Evolutionary conservation across 805 yeast species (phyloP), one percentile per base, ranked within the genome.

Genomic region (Clavispora fructus): DNA sequence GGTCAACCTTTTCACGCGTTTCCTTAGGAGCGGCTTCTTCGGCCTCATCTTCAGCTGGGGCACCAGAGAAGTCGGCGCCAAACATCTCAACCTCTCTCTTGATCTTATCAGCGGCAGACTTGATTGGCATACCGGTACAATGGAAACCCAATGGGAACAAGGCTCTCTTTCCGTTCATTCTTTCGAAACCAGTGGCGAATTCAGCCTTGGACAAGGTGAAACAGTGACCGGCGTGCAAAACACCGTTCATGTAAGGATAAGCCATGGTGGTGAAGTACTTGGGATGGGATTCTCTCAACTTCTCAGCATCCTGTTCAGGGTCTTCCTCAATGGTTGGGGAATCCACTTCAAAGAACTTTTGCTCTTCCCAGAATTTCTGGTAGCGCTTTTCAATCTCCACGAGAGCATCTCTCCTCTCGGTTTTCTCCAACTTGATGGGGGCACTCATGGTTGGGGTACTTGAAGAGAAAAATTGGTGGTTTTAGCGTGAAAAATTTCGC

Each of bases 71-170:
- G 60, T 88, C 90, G 14, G 69, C 74, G 44, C 99, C 99, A 63
- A 94, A 94, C 65, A 79, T 66, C 71, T 94, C 97, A 48, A 91
- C 75, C 74, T 94, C 99, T 67, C 99, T 83, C 62, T 80, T 81
- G 62, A 94, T 78, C 71, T 94, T 92, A 71, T 92, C 99, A 42
- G 99, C 98, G 60, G 96, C 79, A 27, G 98, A 92, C 64, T 82
- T 77, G 65, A 94, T 94, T 45, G 99, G 98, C 97, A 94, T 86
- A 77, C 99, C 99, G 31, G 99, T 94, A 79, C 99, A 94, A 71
- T 94, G 99, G 85, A 92, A 94, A 42, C 99, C 99, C 47, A 94
- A 77, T 43, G 99, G 98, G 73, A 88, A 94, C 50, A 91, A 73
- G 32, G 97, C 96, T 58, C 86, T 79, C 69, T 85, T 88, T 55